Base-by-base conservation (phyloP, 1,139 yeast genomes). In the Blastobotrys indianensis region DNA sequence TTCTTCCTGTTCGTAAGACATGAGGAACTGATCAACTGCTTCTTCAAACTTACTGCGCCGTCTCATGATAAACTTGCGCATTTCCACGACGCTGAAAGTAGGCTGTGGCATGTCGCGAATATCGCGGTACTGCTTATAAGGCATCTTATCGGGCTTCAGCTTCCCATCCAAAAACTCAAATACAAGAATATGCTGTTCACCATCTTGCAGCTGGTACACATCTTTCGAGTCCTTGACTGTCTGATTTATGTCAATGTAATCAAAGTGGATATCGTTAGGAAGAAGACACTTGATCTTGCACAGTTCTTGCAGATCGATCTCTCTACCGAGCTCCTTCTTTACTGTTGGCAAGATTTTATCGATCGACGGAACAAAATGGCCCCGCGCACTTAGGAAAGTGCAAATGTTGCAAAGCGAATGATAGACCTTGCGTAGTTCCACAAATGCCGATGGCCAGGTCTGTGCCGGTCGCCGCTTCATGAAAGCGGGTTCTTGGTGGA, bases 161-260 rank as follows among this genome's bases (percentile, higher is more conserved):
- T 74, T 69, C 2, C 87, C 86, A 63, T 88, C 96, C 15, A 78
- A 72, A 61, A 88, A 86, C 57, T 85, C 94, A 61, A 88, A 83
- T 1, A 87, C 71, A 25, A 88, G 68, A 2, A 85, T 57, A 25
- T 58, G 52, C 2, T 59, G 56, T 4, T 45, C 49, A 5, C 39
- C 56, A n/a, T 62, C 61, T 45, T 64, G 66, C 32, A 61, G 58
- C 45, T 39, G 25, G 12, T 28, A 41, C 25, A 45, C 42, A 23
- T 42, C 45, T 31, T 42, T 25, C 30, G 30, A 15, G 12, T 41
- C 45, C 12, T 41, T 35, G 3, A 31, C 6, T 2, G 45, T 41
- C 36, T 41, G 32, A 23, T 36, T 36, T 29, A 37, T 36, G 33
- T 67, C 68, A 33, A 85, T 80, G 61, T 85, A 88, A 43, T 78